A percentile compares a stretch with the other conserved stretches of the same genome.
phyloP scores from a whole-genome alignment of 192 early-diverging fungal species.

The Backusella parvicylindrica region DNA sequence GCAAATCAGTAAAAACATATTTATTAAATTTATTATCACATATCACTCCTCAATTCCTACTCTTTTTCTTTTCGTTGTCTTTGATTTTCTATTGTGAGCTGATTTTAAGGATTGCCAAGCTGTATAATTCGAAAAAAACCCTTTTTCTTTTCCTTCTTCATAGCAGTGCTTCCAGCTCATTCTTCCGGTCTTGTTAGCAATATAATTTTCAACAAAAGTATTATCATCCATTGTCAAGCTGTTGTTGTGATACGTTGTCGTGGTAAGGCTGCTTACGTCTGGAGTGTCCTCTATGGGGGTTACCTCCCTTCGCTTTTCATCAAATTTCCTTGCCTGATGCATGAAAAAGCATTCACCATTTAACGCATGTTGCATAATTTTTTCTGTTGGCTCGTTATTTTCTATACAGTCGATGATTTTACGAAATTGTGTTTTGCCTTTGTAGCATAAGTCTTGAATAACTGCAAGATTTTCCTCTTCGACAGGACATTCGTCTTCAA shows the following conservation, averaged over 20 bases:
- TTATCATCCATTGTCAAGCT: background rate
- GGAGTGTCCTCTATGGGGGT: background rate
- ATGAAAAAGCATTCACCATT: too few species aligned
- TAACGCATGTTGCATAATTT: too few species aligned
- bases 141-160: background rate
- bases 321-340: background rate
- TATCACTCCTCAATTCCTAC: background rate
- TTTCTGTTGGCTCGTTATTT: too few species aligned
- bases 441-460: too few species aligned
- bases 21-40: too few species aligned
- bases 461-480: background rate
- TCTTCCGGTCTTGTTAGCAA: background rate
- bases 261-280: background rate
- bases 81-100: background rate
- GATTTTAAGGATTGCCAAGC: background rate
- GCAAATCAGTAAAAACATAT: background rate
- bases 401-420: too few species aligned
- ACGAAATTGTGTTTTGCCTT: too few species aligned
- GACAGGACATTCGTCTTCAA: background rate
- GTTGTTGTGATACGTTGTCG: background rate
- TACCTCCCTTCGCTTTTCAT: background rate
- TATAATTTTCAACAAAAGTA: background rate
- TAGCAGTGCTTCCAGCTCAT: background rate
- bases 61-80: background rate
- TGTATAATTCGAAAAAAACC: background rate